Evolutionary conservation across 129 eudicot genomes (phyloP), one percentile per base, ranked within the genome.

Genomic region (Tagetes erecta): DNA sequence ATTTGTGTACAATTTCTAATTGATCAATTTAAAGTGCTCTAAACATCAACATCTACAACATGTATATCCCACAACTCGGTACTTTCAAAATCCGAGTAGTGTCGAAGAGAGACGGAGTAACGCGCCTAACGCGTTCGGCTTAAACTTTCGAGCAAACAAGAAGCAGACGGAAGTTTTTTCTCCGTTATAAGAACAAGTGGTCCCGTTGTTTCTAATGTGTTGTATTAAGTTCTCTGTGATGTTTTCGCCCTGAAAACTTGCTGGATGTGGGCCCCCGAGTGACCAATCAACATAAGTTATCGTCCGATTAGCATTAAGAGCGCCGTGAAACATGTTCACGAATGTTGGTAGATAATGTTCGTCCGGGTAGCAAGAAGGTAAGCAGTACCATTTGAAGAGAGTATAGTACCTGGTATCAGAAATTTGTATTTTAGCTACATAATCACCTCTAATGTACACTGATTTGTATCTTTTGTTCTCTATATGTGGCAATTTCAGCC

Each of bases 281-380:
- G 98, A 89, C 98, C 98, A 92, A 62, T 89, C 92, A 3, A 92
- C 96, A 35, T 83, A 92, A 0, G 98, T 92, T 20, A 89, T 81
- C 3, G 98, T 82, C 37, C 98, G 87, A 67, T 92, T 92, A 0
- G 96, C 67, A 40, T 86, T 92, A 1, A 84, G 72, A 9, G 73
- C 35, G 4, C 96, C 91, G 45, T 89, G 64, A 60, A 92, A 86
- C 84, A 84, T 89, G 78, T 83, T 76, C 20, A 89, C 74, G 50
- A 72, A 92, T 30, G 98, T 92, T 14, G 96, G 95, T 69, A 92
- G 68, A 68, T 87, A 92, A 76, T 89, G 96, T 79, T 92, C 98
- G 35, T 92, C 98, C 0, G 98, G 95, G 80, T 89, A 92, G 81
- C 98, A 92, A 65, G 98, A 79, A 37, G 98, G 98, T 58, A 77